Evolutionary conservation across 2,329 filamentous ascomycete genomes (phyloP), one percentile per base, ranked within the genome.

Genomic region (Exophiala phaeomuriformis): DNA sequence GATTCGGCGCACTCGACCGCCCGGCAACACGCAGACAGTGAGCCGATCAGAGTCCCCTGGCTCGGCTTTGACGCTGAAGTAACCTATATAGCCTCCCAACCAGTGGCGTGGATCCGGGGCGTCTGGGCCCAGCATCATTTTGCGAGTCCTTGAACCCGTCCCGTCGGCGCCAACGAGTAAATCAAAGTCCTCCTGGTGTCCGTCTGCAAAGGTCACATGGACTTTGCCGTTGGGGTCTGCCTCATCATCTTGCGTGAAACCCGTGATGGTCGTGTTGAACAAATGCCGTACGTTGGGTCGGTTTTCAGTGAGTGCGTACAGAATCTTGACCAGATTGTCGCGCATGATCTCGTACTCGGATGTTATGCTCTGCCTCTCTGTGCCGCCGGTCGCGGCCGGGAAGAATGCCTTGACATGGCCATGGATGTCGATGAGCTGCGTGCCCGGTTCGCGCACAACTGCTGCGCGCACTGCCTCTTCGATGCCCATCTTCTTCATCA

Each of bases 301-400:
- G 29, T 33, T 33, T 6, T 10, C 19, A 12, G 19, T 33, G 4
- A 12, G 28, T 32, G 32, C 43, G 27, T 10, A 3, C 4, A 46
- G 19, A 12, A 46, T 33, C 43, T 32, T 33, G 7, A 9, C 28
- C n/a, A 46, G 43, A 1, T 10, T 30, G 6, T 3, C 30, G n/a
- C 43, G 28, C 7, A 46, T 10, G 43, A 46, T 46, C 31, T 46
- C 43, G n/a, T 9, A 46, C 43, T 46, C 43, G 29, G 28, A 32
- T 10, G 43, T 32, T 9, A 46, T 30, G 29, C 43, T 46, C 43
- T 46, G 43, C 6, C n/a, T 33, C 7, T 33, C 43, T 4, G 28
- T 10, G 8, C 43, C 19, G 28, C 28, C 28, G 7, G 28, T 46
- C 7, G 7, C n/a, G 6, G 43, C 43, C n/a, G 7, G 10, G 9